Conservation (phyloP, 1,139 yeast species). For the Blastobotrys indianensis region DNA sequence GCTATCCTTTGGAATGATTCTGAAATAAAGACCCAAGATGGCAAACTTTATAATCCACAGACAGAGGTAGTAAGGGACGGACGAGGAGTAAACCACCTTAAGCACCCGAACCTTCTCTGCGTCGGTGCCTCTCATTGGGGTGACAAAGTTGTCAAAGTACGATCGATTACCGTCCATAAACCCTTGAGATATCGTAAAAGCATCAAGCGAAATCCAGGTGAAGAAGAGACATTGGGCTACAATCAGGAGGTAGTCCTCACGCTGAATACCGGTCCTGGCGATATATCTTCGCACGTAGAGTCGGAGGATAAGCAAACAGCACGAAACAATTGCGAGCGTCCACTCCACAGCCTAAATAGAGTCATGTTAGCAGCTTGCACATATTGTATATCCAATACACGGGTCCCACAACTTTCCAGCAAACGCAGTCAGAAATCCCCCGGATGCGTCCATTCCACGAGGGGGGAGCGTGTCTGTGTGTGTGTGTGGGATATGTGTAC, state of each 20-base stretch:
- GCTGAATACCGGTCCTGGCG: slow-evolving; percentile 25
- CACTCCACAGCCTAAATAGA: slow-evolving; percentile 23
- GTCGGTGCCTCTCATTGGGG: slow-evolving; percentile 20
- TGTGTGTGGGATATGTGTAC: too few species aligned
- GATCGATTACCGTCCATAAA: slow-evolving; percentile 28
- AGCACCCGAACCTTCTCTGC: slow-evolving; percentile 19
- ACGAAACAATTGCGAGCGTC: slow-evolving; percentile 22
- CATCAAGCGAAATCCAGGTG: slow-evolving; percentile 28
- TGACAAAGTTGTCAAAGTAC: slow-evolving; percentile 22
- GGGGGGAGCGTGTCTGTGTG: too few species aligned
- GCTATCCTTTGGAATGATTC: slow-evolving; percentile 26
- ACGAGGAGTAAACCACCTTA: slow-evolving; percentile 27
- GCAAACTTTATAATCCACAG: slow-evolving; percentile 30
- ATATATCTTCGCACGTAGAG: slow-evolving; percentile 24
- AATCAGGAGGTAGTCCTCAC: slow-evolving; percentile 26
- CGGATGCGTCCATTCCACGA: too few species aligned
- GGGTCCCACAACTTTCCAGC: too few species aligned
- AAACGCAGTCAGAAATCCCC: too few species aligned
- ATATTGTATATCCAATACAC: too few species aligned
- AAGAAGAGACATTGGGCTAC: slow-evolving; percentile 27
- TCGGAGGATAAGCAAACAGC: slow-evolving; percentile 21
- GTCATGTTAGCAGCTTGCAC: slow-evolving; percentile 5
- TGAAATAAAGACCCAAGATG: slow-evolving; percentile 28
- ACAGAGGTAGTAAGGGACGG: slow-evolving; percentile 28
- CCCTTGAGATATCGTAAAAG: slow-evolving; percentile 24